These are phyloP conservation scores for Dioscorea dumetorum DNA, from an alignment of 106 monocot species.

Conservation along the genomic window DNA sequence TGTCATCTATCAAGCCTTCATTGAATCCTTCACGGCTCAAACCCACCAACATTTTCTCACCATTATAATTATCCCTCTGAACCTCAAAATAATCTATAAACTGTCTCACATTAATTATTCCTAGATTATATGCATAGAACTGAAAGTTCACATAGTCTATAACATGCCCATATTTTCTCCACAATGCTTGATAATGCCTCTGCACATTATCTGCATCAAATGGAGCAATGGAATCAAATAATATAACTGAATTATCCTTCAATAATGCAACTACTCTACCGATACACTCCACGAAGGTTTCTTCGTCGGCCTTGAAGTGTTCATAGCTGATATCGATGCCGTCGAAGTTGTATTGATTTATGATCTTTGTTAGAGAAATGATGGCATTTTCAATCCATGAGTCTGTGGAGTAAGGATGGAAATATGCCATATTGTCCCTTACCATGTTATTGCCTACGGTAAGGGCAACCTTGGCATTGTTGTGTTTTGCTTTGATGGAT, in stretches of 20 bases:
- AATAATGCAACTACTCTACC: neutral
- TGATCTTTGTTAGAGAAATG: too few relatives aligned
- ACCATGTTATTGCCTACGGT: neutral
- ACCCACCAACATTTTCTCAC: too few relatives aligned
- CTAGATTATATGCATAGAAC: too few relatives aligned
- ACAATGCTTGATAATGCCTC: neutral
- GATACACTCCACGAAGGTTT: neutral
- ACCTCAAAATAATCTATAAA: too few relatives aligned
- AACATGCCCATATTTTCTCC: neutral
- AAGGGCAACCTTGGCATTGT: neutral
- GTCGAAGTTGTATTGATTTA: too few relatives aligned
- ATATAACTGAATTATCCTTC: neutral
- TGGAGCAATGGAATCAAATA: neutral
- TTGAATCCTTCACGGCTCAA: too few relatives aligned
- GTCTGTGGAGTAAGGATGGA: neutral
- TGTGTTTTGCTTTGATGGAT: neutral
- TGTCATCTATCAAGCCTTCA: too few relatives aligned
- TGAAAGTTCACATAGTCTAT: neutral
- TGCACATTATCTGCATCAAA: neutral
- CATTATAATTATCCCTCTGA: too few relatives aligned
- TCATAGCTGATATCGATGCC: too few relatives aligned
- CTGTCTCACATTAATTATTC: too few relatives aligned
- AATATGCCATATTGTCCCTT: neutral
- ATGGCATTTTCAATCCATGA: too few relatives aligned
- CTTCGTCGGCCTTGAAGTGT: neutral